A percentile compares a stretch with the other conserved stretches of the same genome.
Conservation (phyloP, 2,329 filamentous ascomycete species). For the Botrytis fragariae region DNA sequence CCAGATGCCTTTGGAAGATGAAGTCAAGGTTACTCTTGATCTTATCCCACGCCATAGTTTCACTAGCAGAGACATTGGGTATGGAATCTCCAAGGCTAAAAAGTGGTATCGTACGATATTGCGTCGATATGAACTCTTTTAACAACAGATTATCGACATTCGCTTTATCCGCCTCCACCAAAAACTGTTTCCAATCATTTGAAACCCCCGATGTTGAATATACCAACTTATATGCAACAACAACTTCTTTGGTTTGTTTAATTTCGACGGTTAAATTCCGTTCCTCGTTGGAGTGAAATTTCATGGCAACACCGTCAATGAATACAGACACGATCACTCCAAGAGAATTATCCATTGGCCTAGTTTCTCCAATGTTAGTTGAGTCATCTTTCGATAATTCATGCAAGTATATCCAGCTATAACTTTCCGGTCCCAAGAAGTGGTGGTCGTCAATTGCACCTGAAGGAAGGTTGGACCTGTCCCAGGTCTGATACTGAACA, state of each 20-base stretch:
- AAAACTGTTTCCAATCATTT: background rate
- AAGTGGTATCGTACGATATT: background rate
- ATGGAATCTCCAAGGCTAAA: background rate
- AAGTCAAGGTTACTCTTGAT: background rate
- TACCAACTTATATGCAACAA: background rate
- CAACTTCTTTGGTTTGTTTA: background rate
- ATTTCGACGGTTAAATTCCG: background rate
- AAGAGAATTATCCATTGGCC: background rate
- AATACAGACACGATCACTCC: background rate
- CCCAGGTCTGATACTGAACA: background rate
- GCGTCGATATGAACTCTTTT: fast-evolving
- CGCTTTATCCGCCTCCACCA: background rate
- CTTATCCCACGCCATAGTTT: background rate
- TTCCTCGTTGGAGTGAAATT: fast-evolving
- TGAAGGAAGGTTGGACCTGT: fast-evolving
- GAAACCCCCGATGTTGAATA: background rate
- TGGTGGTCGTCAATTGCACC: no score
- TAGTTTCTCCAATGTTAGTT: no score
- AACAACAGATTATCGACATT: background rate
- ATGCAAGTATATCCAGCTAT: background rate
- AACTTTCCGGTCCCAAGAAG: background rate
- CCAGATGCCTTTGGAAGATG: background rate
- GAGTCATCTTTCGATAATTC: no score
- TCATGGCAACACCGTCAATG: background rate
- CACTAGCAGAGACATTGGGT: fast-evolving